Evolutionary conservation across 2,329 filamentous ascomycete genomes (phyloP), one percentile per base, ranked within the genome.

Genomic region (Fonsecaea erecta): DNA sequence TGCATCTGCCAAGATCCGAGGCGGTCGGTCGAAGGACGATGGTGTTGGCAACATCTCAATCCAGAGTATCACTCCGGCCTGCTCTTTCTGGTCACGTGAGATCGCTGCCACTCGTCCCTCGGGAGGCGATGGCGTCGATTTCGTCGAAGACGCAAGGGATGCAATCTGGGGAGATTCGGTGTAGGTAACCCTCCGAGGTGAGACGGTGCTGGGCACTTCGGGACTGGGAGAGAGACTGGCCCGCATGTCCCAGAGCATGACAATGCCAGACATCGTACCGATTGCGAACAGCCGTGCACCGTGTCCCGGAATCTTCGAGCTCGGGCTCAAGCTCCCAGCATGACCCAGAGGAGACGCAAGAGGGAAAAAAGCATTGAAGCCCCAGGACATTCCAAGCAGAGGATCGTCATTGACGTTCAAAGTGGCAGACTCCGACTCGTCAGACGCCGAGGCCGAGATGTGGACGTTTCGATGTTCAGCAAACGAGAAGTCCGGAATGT

Each of bases 101-200:
- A n/a, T n/a, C n/a, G n/a, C n/a, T n/a, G n/a, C n/a, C n/a, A n/a
- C n/a, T n/a, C n/a, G n/a, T n/a, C n/a, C n/a, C n/a, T n/a, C n/a
- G n/a, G n/a, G n/a, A n/a, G n/a, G n/a, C n/a, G n/a, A n/a, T n/a
- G n/a, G n/a, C n/a, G n/a, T n/a, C n/a, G n/a, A n/a, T n/a, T n/a
- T n/a, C n/a, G n/a, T n/a, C n/a, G n/a, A n/a, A n/a, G n/a, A n/a
- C n/a, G 90, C 95, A 16, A 99, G 78, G 66, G 88, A 92, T 0
- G 93, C 91, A 18, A 98, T 88, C 74, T 92, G 86, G 0, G 94
- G 93, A 0, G 94, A 98, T 52, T 96, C 92, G 0, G 95, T 98
- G 72, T 93, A 88, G 52, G 98, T 93, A 57, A 90, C 83, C 30
- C 92, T 88, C n/a, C 96, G 74, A 0, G 94, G 91, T 12, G 84